phyloP scores from a whole-genome alignment of 2,329 filamentous ascomycete species.

The Zelopaecilomyces penicillatus region DNA sequence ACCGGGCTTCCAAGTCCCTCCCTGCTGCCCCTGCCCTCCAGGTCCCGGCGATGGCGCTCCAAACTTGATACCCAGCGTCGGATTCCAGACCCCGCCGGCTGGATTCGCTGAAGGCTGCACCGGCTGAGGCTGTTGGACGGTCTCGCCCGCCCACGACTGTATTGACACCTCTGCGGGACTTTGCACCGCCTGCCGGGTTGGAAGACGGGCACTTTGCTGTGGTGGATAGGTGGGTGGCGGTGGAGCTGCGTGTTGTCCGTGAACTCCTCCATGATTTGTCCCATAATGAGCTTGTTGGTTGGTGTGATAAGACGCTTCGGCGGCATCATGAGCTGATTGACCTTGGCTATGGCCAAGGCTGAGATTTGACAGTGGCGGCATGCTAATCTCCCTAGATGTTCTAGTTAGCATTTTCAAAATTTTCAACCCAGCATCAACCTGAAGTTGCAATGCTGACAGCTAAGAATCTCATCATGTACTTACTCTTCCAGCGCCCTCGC shows the following conservation, averaged over 20 bases:
- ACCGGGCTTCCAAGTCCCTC: constrained; percentile 49
- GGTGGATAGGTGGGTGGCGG: no score
- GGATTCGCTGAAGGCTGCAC: constrained; percentile 32
- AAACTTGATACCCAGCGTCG: constrained; percentile 75
- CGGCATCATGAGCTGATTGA: constrained; percentile 11
- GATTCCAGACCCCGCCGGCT: constrained; percentile 52
- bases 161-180: constrained; percentile 40
- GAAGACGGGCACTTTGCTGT: no score
- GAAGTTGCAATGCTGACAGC: not conserved
- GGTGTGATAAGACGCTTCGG: constrained; percentile 10
- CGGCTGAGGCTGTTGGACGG: constrained; percentile 47
- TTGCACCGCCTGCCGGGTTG: constrained; percentile 17
- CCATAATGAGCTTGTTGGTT: constrained; percentile 8
- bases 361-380: constrained; percentile 42
- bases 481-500: constrained; percentile 71
- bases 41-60: constrained; percentile 29
- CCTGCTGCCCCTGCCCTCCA: constrained; percentile 10
- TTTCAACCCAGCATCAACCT: constrained; percentile 4
- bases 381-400: constrained; percentile 37
- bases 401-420: constrained; percentile 2
- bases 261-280: no score
- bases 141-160: constrained; percentile 50
- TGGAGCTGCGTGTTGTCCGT: no score
- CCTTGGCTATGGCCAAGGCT: constrained; percentile 24
- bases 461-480: constrained; percentile 18